Evolutionary conservation across 2,329 filamentous ascomycete species (phyloP).

Genomic region (Aureobasidium uvarum): DNA sequence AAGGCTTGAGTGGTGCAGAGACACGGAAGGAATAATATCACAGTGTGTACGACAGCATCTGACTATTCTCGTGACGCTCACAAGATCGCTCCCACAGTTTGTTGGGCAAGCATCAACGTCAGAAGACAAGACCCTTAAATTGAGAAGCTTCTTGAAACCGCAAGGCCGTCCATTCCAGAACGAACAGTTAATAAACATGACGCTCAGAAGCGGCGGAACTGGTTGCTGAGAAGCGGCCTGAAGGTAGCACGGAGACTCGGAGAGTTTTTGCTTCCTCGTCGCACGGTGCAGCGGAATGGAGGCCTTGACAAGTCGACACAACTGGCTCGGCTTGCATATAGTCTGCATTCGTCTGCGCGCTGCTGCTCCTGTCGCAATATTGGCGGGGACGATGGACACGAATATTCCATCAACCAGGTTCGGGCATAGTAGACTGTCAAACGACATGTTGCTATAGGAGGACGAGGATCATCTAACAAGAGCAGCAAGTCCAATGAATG

Average conservation of each 20-base stretch:
- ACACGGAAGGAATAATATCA: constrained; percentile 7
- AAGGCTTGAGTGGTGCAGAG: background rate
- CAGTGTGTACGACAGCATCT: constrained; percentile 15
- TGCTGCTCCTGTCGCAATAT: background rate
- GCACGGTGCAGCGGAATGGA: constrained; percentile 14
- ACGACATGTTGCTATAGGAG: background rate
- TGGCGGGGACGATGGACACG: background rate
- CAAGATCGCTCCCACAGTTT: background rate
- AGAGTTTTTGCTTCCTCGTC: constrained; percentile 17
- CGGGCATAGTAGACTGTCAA: background rate
- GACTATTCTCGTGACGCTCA: constrained; percentile 5
- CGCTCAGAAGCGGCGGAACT: background rate
- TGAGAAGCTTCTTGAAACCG: constrained; percentile 18
- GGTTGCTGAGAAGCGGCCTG: constrained; percentile 23
- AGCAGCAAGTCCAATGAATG: background rate
- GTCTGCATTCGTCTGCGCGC: background rate
- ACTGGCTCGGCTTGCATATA: constrained; percentile 17
- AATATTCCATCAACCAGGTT: background rate
- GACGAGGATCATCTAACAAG: background rate
- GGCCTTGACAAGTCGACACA: constrained; percentile 19
- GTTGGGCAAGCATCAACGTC: background rate
- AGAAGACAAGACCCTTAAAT: background rate
- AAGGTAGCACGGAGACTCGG: constrained; percentile 19
- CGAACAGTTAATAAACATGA: constrained; percentile 4
- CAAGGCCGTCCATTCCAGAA: constrained; percentile 14